Evolutionary conservation across 2,329 filamentous ascomycete genomes (phyloP), one percentile per base, ranked within the genome.

Genomic region (Aspergillus oerlinghausenensis): DNA sequence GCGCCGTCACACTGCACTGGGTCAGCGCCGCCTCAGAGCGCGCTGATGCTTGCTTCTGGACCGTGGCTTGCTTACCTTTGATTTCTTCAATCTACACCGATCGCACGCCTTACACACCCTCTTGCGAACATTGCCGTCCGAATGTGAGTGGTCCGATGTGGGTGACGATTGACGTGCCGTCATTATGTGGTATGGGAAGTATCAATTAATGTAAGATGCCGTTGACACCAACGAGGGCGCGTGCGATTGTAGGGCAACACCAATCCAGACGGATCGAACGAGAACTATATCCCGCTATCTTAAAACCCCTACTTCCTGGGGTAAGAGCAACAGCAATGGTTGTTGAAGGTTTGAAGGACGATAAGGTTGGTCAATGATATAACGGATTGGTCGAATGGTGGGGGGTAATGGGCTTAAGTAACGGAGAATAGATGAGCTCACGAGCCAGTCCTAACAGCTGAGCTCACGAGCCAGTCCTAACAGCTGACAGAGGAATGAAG

Each of bases 101-200:
- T 87, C 84, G 71, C 84, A 87, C 25, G 84, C 84, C 73, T 87
- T 87, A 70, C 84, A 85, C 42, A 87, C 84, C 66, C 84, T 78
- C 73, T 87, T 87, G 63, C 84, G 73, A 40, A 75, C 77, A 61
- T 77, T 79, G 60, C 73, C 74, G 65, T 80, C 78, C 19, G 75
- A 73, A 61, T 74, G 72, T 28, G 71, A 73, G 56, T 74, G 64
- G 25, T 75, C 73, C 42, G 71, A 73, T n/a, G 67, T 62, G 35
- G 73, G 73, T 54, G 73, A 70, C 62, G 73, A 70, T 66, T 75
- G 73, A 43, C 73, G 72, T 49, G 72, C 70, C 26, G 70, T 70
- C 73, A 75, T 75, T 54, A 56, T 68, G 58, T 65, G 50, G 50
- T 64, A 52, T 61, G 47, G 60, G 51, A 54, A 45, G 43, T 23